Evolutionary conservation across 345 rosid species (phyloP).

Genomic region (Adansonia digitata): DNA sequence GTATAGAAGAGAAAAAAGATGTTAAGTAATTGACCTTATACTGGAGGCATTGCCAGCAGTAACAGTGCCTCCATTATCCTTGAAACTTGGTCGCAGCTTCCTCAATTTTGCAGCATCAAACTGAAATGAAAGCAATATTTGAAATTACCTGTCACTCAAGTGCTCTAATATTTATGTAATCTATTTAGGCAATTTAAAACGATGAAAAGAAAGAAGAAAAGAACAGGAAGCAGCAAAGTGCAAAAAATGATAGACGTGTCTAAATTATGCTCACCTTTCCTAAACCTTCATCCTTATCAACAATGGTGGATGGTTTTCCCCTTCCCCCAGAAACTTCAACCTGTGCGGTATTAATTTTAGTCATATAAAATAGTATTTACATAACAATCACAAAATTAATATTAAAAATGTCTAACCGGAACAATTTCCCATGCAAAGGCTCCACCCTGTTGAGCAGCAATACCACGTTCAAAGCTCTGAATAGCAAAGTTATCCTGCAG

Average conservation of each 20-base stretch:
- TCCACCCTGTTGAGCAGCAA: constrained; percentile 81
- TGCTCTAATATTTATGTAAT: neutral
- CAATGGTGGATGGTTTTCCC: constrained; percentile 73
- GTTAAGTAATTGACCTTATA: constrained; percentile 52
- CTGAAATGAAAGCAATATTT: constrained; percentile 31
- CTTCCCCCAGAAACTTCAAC: constrained; percentile 96
- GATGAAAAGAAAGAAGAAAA: neutral
- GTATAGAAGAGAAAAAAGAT: neutral
- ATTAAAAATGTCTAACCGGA: constrained; percentile 53
- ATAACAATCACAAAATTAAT: constrained; percentile 1
- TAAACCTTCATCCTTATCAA: constrained; percentile 92
- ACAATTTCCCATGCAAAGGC: constrained; percentile 93
- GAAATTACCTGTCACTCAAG: neutral
- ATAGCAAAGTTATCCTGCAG: constrained; percentile 77
- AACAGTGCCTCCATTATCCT: constrained; percentile 82
- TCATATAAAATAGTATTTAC: neutral
- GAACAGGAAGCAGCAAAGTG: neutral
- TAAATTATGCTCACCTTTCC: constrained; percentile 60
- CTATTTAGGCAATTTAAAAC: neutral
- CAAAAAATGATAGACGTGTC: neutral
- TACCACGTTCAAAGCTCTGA: constrained; percentile 97
- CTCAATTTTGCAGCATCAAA: constrained; percentile 86
- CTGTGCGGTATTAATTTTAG: constrained; percentile 31
- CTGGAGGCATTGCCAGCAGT: constrained; percentile 99
- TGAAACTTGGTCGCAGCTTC: constrained; percentile 95